Evolutionary conservation across 345 rosid species (phyloP), one percentile per base, ranked within the genome.

Genomic region (Hibiscus trionum): DNA sequence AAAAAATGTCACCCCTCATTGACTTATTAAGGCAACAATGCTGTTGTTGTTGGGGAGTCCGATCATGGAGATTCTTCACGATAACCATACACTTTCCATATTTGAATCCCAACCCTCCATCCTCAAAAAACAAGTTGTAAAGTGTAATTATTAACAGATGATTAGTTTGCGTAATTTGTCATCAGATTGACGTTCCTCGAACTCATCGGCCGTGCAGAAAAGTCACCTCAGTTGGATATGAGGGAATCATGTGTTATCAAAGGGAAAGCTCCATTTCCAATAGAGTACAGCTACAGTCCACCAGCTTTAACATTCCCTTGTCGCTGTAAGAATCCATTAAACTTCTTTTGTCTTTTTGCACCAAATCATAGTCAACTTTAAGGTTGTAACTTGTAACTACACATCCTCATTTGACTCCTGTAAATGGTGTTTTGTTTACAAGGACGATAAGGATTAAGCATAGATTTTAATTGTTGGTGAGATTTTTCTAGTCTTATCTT

Each of bases 211-310:
- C 62, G 62, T 59, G 62, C 35, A 59, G 61, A 56, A 57, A 53
- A 35, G 35, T 59, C 17, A 26, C 35, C 35, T 11, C 62, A 26
- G 50, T 70, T 55, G 50, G 5, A 56, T 10, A 37, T 31, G 16
- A 26, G 44, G 52, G 72, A 55, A 69, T 70, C 50, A n/a, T 56
- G 31, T 19, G 61, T 55, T 57, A 19, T 14, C 62, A 33, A 69
- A 69, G 27, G 33, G 73, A 70, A 70, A 70, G 52, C 63, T 60
- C 50, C 73, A 70, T 55, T 56, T 35, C 31, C 73, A 55, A 44
- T 68, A 16, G 60, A 68, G 63, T 70, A 33, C 52, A 56, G 49
- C 49, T 70, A 53, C 52, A 70, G 21, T 61, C 63, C 63, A 70
- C 31, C 49, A 44, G 56, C 42, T 2, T 55, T 33, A 70, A 56